Evolutionary conservation across 768 basidiomycete species (phyloP).

Genomic region (Asterophora lycoperdoides): DNA sequence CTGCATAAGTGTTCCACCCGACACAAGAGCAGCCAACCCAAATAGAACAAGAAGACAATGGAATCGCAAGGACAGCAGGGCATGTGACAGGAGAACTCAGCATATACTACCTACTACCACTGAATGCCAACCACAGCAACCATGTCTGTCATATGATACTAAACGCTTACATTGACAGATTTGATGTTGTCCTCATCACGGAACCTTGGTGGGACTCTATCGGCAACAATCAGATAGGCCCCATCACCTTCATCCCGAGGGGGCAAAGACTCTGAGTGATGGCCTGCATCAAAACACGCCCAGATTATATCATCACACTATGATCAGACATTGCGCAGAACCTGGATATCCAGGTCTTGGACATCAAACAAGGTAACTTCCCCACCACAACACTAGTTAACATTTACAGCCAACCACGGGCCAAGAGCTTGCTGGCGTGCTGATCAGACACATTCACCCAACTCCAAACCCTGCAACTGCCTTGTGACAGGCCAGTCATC

Average conservation of each 20-base stretch:
- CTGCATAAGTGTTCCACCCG: too few species aligned
- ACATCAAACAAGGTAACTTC: conserved; percentile 16
- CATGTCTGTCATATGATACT: conserved; percentile 9
- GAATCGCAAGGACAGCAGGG: background rate
- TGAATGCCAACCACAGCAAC: conserved; percentile 17
- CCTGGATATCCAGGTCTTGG: conserved; percentile 21
- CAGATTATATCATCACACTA: conserved; percentile 20
- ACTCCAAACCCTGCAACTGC: background rate
- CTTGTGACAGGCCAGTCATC: background rate
- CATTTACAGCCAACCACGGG: too few species aligned
- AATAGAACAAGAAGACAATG: too few species aligned
- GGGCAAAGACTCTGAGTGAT: conserved; percentile 13
- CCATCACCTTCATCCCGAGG: background rate
- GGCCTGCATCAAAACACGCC: conserved; percentile 13
- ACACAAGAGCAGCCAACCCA: too few species aligned
- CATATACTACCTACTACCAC: conserved; percentile 13
- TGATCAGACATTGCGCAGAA: conserved; percentile 21
- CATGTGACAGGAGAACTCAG: background rate
- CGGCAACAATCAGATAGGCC: conserved; percentile 11
- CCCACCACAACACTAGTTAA: conserved; percentile 1
- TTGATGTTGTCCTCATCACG: conserved; percentile 22
- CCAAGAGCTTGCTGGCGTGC: too few species aligned
- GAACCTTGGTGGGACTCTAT: conserved; percentile 24
- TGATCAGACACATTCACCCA: too few species aligned
- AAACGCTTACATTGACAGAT: conserved; percentile 13